phyloP scores from a whole-genome alignment of 176 grass and related monocot genomes.

The maize (Zea mays) region Zm-B73-REFERENCE-NAM-5.0 NC_050099.1:211248001-211248500 shows the following conservation, averaged over 20 bases:
- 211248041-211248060: conserved; percentile 46
- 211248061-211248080: conserved; percentile 48
- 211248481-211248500: conserved; percentile 36
- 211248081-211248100: conserved; percentile 48
- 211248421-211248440: conserved; percentile 55
- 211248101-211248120: conserved; percentile 48
- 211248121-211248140: conserved; percentile 31
- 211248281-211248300: conserved; percentile 42
- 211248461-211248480: conserved; percentile 78
- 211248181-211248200: conserved; percentile 25
- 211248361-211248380: conserved; percentile 45
- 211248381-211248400: conserved; percentile 84
- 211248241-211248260: neutral
- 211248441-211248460: conserved; percentile 46
- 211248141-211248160: conserved; percentile 47
- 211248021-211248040: conserved; percentile 53
- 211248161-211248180: conserved; percentile 40
- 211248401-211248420: conserved; percentile 65
- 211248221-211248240: neutral
- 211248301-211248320: conserved; percentile 45
- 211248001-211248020: conserved; percentile 31
- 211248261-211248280: conserved; percentile 40
- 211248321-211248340: conserved; percentile 42
- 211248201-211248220: conserved; percentile 8
- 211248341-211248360: neutral